Base-by-base conservation (phyloP, 1,139 yeast genomes). In the Yueomyces sp. region DNA sequence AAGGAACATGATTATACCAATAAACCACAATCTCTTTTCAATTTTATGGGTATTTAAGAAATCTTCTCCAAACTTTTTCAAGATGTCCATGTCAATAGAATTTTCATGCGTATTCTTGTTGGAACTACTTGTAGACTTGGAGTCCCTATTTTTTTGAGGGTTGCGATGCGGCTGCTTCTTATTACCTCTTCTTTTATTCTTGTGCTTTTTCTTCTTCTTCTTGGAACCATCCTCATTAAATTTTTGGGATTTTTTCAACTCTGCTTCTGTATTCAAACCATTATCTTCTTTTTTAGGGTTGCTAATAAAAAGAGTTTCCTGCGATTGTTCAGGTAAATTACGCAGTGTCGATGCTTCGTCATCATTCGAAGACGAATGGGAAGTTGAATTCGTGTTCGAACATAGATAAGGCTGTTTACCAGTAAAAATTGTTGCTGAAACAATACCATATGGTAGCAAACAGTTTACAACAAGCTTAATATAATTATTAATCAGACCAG, bases 1-100 rank as follows among this genome's bases (percentile, higher is more conserved):
- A 41, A 82, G 64, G 50, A 81, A 81, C 31, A 80, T 84, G 27
- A 81, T 87, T 4, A 83, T 76, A 25, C 93, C 93, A 57, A 81
- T 81, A 5, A 82, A 87, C 91, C 91, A 82, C 70, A 82, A 70
- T 51, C 91, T 66, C 50, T 89, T 68, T 36, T 84, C 83, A 40
- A 81, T 81, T 57, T 84, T 76, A 59, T 81, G 81, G 39, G 81
- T 72, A 50, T 79, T 81, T 6, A 81, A 84, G 39, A 81, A 75
- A 50, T 80, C 81, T 53, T 76, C 77, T 2, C 89, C 89, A 39
- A 60, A 6, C 9, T 29, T 6, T 29, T 29, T 29, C 31, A 29
- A 8, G 9, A 29, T 6, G 31, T 29, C 9, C 6, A 29, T 29
- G 9, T 29, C 31, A 6, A 29, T 6, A 29, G 31, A 2, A 6